These are phyloP conservation scores for Heracleum sosnowskyi DNA, from an alignment of 129 eudicot genomes.

Conservation along the genomic window DNA sequence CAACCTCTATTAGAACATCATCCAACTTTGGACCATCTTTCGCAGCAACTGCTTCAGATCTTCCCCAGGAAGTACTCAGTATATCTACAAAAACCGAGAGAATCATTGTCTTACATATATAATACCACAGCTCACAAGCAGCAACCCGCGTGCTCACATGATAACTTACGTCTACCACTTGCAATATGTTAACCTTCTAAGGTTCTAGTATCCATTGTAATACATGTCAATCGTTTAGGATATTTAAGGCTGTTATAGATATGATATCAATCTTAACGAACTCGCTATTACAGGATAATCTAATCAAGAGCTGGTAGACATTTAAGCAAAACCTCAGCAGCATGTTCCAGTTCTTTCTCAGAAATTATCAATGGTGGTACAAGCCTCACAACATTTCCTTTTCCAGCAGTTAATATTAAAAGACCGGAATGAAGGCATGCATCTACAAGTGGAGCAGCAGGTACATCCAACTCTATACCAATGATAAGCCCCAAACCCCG, in stretches of 20 bases:
- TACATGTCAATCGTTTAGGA: background rate
- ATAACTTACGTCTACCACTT: background rate
- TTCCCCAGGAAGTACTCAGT: background rate
- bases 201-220: background rate
- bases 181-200: background rate
- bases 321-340: conserved; percentile 47
- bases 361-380: conserved; percentile 77
- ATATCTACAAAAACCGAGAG: too few species aligned
- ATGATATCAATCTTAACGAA: background rate
- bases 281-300: background rate
- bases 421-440: conserved; percentile 6
- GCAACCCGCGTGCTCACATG: background rate
- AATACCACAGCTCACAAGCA: background rate
- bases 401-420: conserved; percentile 66
- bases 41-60: background rate
- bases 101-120: background rate
- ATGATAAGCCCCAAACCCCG: conserved; percentile 72
- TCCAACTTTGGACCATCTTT: background rate
- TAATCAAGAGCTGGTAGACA: conserved; percentile 68
- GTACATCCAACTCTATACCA: conserved; percentile 74
- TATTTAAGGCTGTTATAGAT: background rate
- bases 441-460: conserved; percentile 52
- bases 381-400: conserved; percentile 73
- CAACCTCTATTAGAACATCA: background rate
- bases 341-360: conserved; percentile 45